These are phyloP conservation scores for Lipomyces orientalis DNA, from an alignment of 805 yeast genomes.

Conservation along the genomic window DNA sequence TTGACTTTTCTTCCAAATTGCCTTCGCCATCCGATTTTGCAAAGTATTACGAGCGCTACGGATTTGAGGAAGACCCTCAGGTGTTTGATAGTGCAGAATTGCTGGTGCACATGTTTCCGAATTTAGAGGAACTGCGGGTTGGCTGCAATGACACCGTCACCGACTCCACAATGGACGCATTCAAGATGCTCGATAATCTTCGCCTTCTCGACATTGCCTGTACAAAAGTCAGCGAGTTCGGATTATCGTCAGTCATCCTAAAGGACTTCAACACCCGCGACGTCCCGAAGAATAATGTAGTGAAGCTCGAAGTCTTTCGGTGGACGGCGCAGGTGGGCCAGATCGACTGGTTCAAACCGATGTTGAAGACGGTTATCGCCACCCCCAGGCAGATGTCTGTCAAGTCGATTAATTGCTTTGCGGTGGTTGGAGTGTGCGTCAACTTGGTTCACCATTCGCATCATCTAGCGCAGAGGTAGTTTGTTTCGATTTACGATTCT, in stretches of 20 bases:
- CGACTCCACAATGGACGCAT: constrained; percentile 13
- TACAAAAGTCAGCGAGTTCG: constrained; percentile 8
- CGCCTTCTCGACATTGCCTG: constrained; percentile 5
- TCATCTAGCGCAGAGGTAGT: background rate
- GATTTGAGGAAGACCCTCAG: constrained; percentile 14
- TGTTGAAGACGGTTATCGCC: background rate
- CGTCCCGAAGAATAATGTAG: background rate
- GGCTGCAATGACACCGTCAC: constrained; percentile 19
- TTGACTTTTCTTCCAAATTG: constrained; percentile 15
- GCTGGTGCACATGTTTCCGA: constrained; percentile 21
- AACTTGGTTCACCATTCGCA: background rate
- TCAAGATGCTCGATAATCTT: constrained; percentile 15
- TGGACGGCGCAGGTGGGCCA: background rate
- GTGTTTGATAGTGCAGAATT: constrained; percentile 13
- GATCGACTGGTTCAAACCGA: background rate
- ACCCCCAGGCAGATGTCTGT: background rate
- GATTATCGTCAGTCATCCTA: background rate
- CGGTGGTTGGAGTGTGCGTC: background rate
- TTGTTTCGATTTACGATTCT: background rate
- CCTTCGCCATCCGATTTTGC: constrained; percentile 15
- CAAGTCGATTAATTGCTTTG: background rate
- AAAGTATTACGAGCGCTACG: constrained; percentile 13
- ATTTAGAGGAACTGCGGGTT: constrained; percentile 12
- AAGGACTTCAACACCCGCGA: background rate
- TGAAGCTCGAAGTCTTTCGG: background rate